phyloP scores from a whole-genome alignment of 2,329 filamentous ascomycete species.

The Cytospora leucostoma region DNA sequence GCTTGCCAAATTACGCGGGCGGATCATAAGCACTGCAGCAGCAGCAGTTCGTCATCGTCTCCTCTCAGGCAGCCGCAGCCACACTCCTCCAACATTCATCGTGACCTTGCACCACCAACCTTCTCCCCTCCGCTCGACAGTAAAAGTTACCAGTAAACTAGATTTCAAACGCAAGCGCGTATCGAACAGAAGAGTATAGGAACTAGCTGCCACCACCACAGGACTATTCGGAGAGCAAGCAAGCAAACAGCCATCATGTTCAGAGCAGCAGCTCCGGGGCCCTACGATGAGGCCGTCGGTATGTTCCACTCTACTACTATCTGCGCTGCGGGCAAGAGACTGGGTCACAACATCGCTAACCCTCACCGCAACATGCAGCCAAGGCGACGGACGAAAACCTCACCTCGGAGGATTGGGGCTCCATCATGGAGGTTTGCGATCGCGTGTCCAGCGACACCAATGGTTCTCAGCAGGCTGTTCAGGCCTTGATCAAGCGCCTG shows the following conservation, averaged over 20 bases:
- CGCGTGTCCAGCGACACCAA: conserved; percentile 56
- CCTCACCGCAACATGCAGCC: conserved; percentile 42
- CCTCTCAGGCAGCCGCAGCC: too few relatives aligned
- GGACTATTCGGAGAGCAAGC: conserved; percentile 32
- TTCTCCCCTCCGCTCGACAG: background rate
- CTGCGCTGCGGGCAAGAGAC: background rate
- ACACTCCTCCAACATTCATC: conserved; percentile 1
- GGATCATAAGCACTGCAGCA: background rate
- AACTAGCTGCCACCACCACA: background rate
- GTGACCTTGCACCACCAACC: background rate
- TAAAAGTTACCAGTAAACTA: background rate
- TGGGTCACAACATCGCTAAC: conserved; percentile 5
- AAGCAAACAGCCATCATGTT: conserved; percentile 53
- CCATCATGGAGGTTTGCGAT: conserved; percentile 66
- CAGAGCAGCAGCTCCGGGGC: conserved; percentile 57
- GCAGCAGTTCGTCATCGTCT: background rate
- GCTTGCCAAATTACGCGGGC: background rate
- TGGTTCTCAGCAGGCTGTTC: conserved; percentile 79
- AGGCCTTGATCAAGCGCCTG: conserved; percentile 86
- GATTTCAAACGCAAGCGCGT: background rate
- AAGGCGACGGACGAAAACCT: conserved; percentile 97
- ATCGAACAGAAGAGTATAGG: conserved; percentile 3
- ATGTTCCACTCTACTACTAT: conserved; percentile 35
- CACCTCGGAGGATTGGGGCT: conserved; percentile 74
- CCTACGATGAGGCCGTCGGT: conserved; percentile 63